Evolutionary conservation across 2,329 filamentous ascomycete species (phyloP).

Genomic region (Fulvia fulva): DNA sequence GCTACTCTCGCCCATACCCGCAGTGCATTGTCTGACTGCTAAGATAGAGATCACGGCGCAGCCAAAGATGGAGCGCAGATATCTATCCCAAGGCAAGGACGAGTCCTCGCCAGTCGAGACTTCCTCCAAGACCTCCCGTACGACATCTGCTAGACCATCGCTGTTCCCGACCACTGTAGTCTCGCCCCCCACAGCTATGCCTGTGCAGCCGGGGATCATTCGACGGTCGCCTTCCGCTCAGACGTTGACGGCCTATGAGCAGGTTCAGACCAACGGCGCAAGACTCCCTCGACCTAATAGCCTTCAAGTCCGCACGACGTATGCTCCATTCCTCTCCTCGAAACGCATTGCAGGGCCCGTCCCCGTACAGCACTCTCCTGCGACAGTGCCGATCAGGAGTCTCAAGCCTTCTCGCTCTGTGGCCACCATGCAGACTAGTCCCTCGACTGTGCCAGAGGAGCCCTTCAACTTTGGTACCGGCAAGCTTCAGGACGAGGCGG

Average conservation of each 20-base stretch:
- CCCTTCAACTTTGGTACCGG: conserved; percentile 8
- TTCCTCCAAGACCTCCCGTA: neutral
- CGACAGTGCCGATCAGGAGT: conserved; percentile 29
- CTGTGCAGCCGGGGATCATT: conserved; percentile 3
- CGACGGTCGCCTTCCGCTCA: conserved; percentile 14
- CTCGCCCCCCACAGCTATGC: neutral
- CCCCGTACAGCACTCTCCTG: conserved; percentile 19
- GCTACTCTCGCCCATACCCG: conserved; percentile 21
- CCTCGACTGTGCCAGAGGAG: neutral
- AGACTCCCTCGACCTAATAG: conserved; percentile 41
- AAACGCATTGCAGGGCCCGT: conserved; percentile 28
- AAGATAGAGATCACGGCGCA: conserved; percentile 18
- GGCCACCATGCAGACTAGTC: conserved; percentile 11
- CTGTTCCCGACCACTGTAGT: conserved; percentile 17
- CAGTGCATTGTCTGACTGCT: conserved; percentile 23
- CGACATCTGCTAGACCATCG: conserved; percentile 17
- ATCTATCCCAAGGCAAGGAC: neutral
- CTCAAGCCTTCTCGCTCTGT: conserved; percentile 29
- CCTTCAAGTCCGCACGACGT: conserved; percentile 42
- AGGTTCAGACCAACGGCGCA: conserved; percentile 2
- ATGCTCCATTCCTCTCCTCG: conserved; percentile 41
- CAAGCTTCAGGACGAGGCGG: conserved; percentile 11
- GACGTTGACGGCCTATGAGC: neutral
- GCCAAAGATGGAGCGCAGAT: neutral
- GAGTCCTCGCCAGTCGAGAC: neutral